Percentiles rank a stretch among this genome's conserved stretches.
Evolutionary conservation across 495 filamentous ascomycete genomes (phyloP).

Genomic region (Aspergillus coremiiformis): DNA sequence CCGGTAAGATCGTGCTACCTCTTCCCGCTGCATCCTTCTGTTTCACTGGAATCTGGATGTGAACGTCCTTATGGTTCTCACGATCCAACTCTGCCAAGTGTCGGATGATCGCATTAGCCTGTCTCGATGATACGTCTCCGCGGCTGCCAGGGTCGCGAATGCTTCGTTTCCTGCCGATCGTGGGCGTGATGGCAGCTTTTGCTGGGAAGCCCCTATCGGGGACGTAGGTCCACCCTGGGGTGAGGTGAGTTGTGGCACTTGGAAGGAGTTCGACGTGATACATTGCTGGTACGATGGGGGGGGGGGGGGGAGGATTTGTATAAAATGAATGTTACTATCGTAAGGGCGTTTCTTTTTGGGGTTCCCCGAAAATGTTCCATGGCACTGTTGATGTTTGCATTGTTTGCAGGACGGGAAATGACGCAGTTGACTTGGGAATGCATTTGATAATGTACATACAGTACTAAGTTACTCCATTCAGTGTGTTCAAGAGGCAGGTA

Average conservation of each 20-base stretch:
- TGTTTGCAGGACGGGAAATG: constrained; percentile 22
- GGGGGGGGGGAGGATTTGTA: too few species aligned
- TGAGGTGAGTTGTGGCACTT: constrained; percentile 53
- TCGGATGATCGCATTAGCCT: constrained; percentile 67
- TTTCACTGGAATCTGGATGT: constrained; percentile 56
- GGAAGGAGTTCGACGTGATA: constrained; percentile 70
- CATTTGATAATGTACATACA: neutral
- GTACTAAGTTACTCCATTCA: too few species aligned
- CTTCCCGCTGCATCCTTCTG: constrained; percentile 42
- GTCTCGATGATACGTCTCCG: constrained; percentile 61
- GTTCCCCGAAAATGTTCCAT: neutral
- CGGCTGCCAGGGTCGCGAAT: constrained; percentile 46
- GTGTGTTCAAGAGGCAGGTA: too few species aligned
- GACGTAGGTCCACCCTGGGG: constrained; percentile 85
- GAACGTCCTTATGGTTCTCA: constrained; percentile 66
- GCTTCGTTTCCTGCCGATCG: constrained; percentile 56
- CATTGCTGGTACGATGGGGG: constrained; percentile 28
- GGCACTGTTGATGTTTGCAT: constrained; percentile 17
- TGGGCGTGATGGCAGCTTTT: constrained; percentile 50
- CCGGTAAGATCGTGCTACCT: constrained; percentile 23
- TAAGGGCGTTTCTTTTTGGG: neutral
- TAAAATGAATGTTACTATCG: constrained; percentile 1
- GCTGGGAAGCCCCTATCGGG: constrained; percentile 61
- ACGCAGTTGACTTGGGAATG: neutral
- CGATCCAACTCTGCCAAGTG: constrained; percentile 73